Evolutionary conservation across 352 stramenopile species (phyloP).

Genomic region (Globisporangium paroecandrum): DNA sequence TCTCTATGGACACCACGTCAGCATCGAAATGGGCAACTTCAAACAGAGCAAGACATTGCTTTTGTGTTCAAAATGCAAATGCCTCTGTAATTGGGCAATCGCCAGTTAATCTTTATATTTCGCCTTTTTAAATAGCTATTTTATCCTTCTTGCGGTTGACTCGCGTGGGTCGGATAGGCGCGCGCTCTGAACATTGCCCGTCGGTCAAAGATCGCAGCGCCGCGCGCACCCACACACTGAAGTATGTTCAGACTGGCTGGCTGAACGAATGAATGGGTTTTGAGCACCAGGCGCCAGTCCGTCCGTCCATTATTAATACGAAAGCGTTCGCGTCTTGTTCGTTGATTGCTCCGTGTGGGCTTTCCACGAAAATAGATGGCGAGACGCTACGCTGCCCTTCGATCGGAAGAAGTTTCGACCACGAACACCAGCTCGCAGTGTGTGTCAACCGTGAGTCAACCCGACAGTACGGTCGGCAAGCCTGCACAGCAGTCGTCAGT

Average conservation of each 20-base stretch:
- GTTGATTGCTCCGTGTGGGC: not conserved
- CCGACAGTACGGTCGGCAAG: too few species aligned
- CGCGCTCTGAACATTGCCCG: not conserved
- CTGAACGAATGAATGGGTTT: not conserved
- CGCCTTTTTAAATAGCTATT: not conserved
- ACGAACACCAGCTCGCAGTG: too few species aligned
- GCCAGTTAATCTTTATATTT: not conserved
- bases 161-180: not conserved
- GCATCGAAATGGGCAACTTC: constrained; percentile 3
- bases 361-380: not conserved
- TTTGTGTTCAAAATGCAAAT: too few species aligned
- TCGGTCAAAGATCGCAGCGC: not conserved
- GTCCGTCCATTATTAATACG: not conserved
- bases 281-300: not conserved
- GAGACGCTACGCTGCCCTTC: not conserved
- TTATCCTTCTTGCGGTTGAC: too few species aligned
- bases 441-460: too few species aligned
- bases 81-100: too few species aligned
- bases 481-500: too few species aligned
- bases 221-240: not conserved
- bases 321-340: not conserved
- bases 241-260: not conserved
- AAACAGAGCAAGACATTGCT: not conserved
- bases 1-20: constrained; percentile 1
- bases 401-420: not conserved